Evolutionary conservation across 2,329 filamentous ascomycete species (phyloP), one percentile per base, ranked within the genome.

Genomic region (Coniochaeta hoffmannii): DNA sequence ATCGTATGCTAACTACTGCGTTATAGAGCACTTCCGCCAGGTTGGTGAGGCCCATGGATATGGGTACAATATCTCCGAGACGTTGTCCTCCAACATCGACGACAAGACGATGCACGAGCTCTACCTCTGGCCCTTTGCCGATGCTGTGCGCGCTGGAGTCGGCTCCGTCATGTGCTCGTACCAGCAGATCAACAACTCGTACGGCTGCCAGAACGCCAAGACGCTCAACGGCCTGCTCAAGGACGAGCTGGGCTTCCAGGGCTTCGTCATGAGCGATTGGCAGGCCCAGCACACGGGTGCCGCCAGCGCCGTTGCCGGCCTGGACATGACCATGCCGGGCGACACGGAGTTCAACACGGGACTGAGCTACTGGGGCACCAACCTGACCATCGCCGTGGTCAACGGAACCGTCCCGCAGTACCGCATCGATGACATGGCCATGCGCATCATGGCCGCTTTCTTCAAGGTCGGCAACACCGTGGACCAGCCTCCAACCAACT

Each of bases 281-380:
- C 75, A 81, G 61, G 89, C 87, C 4, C 87, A 90, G 63, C 87
- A 92, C 63, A 76, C 82, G 3, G 87, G 88, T 5, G 76, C 83
- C 28, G 74, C 82, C 26, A 81, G 79, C 34, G 86, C 88, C 2
- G 75, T 83, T 35, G 87, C 88, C 22, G 90, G 89, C 36, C 75
- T 94, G 24, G 90, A 95, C 68, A 91, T 94, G 88, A 80, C 80
- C n/a, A 94, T 94, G 90, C 88, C 88, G 1, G 89, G 90, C 55
- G 93, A 97, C 66, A 88, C 88, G 1, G 61, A 73, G 19, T 96
- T 97, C 73, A 83, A 88, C 69, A 83, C 80, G 4, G 88, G 88
- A 7, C 70, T 72, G 53, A 87, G 86, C 17, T 95, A 78, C 76
- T 96, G 89, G 88, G 93, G 93, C 10, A 75, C 85, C 28, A 97